These are phyloP conservation scores for Nothomitra cinnamomea DNA, from an alignment of 2,329 filamentous ascomycete species.

Conservation along the genomic window DNA sequence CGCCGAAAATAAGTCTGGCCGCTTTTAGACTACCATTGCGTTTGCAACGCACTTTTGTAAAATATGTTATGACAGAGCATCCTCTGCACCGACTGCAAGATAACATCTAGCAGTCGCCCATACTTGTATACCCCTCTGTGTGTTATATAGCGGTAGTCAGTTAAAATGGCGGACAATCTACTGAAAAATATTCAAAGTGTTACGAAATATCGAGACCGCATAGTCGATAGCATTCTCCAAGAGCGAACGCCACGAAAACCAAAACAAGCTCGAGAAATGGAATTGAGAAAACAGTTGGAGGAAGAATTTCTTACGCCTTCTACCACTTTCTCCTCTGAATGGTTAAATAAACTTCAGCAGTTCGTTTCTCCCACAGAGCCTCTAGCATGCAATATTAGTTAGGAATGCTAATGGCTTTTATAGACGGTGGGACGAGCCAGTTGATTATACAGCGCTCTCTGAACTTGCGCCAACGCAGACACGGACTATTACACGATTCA, in stretches of 20 bases:
- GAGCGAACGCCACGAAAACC: conserved; percentile 34
- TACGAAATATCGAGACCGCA: too few species aligned
- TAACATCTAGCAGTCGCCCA: too few species aligned
- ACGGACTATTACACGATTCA: conserved; percentile 85
- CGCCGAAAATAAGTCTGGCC: too few species aligned
- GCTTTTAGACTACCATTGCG: too few species aligned
- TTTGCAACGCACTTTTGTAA: too few species aligned
- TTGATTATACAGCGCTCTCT: conserved; percentile 72
- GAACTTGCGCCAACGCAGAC: conserved; percentile 80
- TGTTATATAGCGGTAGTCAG: too few species aligned
- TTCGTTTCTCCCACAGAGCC: conserved; percentile 18
- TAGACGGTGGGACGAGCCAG: conserved; percentile 62
- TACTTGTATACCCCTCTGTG: too few species aligned
- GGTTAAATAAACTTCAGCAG: conserved; percentile 82
- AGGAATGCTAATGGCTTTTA: conserved; percentile 6
- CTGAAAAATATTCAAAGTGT: too few species aligned
- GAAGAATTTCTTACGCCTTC: conserved; percentile 64
- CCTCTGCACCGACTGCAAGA: too few species aligned
- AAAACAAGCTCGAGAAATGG: conserved; percentile 27
- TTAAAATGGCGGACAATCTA: too few species aligned
- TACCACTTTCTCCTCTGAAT: conserved; percentile 60
- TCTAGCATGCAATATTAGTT: neutral
- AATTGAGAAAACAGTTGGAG: conserved; percentile 56
- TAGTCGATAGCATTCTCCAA: conserved; percentile 41
- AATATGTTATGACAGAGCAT: too few species aligned